Base-by-base conservation (phyloP, 2,329 filamentous ascomycete species). In the Alternaria sp. region DNA sequence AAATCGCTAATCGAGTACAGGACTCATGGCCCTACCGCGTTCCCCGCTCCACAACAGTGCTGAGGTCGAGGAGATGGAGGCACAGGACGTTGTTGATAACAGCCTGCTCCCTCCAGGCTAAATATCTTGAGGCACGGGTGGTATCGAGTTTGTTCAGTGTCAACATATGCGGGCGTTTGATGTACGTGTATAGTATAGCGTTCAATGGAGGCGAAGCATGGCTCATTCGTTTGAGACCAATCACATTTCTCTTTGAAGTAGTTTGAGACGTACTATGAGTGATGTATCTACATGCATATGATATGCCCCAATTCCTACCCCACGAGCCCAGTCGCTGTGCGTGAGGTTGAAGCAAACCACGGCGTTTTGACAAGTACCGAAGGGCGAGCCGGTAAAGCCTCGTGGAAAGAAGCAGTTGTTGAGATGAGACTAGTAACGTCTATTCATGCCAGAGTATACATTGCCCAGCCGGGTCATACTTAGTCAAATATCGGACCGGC, bases 21-120 rank as follows among this genome's bases (percentile, higher is more conserved):
- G 95, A 79, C 86, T 99, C 60, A 99, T 98, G 94, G 95, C 95
- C 49, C 85, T 99, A 68, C 95, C 95, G 59, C 91, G 95, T 69
- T 97, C 95, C 36, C 95, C 95, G 40, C 87, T 99, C 48, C 88
- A 92, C 64, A 90, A 88, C 60, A 86, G 88, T 25, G 87, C 86
- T 55, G 92, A 94, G 66, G 87, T 93, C 62, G 78, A 89, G 11
- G 85, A 90, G 68, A 97, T 95, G 85, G 94, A 98, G 60, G 93
- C 94, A 8, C 92, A 95, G 71, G 95, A 99, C 70, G 88, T 97
- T 78, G 94, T 99, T 54, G 95, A 99, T 80, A 92, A 90, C 68
- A 97, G 93, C 86, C 89, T 93, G 77, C 88, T 99, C 49, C 95
- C 95, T 67, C 95, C 95, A 62, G 94, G 95, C 78, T 98, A 86